Evolutionary conservation across 441 rosid genomes (phyloP).

Genomic region (Populus hybrid): DNA sequence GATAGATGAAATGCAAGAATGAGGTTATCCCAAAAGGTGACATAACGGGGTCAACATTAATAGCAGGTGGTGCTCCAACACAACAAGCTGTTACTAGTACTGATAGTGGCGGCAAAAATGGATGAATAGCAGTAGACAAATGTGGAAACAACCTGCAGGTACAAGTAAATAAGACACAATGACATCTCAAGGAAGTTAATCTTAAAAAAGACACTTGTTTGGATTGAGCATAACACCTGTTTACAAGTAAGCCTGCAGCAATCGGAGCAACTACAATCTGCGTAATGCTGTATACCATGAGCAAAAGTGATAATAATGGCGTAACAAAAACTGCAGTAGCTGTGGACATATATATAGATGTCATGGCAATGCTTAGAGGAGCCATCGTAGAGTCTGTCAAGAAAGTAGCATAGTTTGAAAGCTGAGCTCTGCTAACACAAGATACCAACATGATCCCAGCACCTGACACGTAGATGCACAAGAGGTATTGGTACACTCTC

Average conservation of each 20-base stretch:
- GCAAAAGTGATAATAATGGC: constrained; percentile 75
- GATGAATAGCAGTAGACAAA: constrained; percentile 60
- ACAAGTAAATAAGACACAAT: constrained; percentile 11
- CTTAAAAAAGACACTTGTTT: constrained; percentile 1
- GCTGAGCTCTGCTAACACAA: constrained; percentile 96
- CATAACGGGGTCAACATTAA: constrained; percentile 69
- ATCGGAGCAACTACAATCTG: constrained; percentile 87
- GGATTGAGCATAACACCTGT: constrained; percentile 43
- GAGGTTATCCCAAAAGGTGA: constrained; percentile 73
- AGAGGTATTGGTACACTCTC: constrained; percentile 13
- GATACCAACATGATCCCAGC: constrained; percentile 94
- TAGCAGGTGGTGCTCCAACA: constrained; percentile 90
- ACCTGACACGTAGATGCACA: constrained; percentile 38
- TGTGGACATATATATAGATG: constrained; percentile 67
- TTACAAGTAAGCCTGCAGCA: constrained; percentile 74
- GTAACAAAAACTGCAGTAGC: constrained; percentile 80
- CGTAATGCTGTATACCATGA: constrained; percentile 83
- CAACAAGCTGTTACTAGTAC: constrained; percentile 87
- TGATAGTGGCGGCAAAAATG: constrained; percentile 70
- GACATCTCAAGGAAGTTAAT: background rate
- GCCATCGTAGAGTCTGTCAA: constrained; percentile 79
- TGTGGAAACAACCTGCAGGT: constrained; percentile 70
- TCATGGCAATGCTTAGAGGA: constrained; percentile 91
- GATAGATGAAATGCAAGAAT: constrained; percentile 65
- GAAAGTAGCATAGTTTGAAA: constrained; percentile 86